These are phyloP conservation scores for Solanum peruvianum DNA, from an alignment of 257 asterid species.

Conservation along the genomic window DNA sequence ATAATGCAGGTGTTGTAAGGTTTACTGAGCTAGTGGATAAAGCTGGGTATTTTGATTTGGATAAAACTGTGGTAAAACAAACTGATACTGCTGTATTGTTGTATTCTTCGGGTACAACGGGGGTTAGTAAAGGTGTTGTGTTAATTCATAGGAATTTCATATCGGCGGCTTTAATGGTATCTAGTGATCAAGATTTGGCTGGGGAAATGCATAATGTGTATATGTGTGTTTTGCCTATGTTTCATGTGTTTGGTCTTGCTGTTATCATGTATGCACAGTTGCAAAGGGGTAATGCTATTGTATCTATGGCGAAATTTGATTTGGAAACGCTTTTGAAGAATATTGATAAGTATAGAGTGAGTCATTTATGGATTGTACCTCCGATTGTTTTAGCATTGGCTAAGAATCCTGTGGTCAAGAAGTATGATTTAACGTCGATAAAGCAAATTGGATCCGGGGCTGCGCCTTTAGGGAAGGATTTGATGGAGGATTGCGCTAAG, in stretches of 20 bases:
- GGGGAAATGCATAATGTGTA: conserved; percentile 49
- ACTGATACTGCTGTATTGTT: conserved; percentile 65
- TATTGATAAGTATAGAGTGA: conserved; percentile 50
- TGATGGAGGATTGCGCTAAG: conserved; percentile 92
- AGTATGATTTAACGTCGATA: conserved; percentile 52
- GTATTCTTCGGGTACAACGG: conserved; percentile 95
- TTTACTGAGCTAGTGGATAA: conserved; percentile 41
- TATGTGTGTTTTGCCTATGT: conserved; percentile 77
- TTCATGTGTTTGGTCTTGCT: conserved; percentile 80
- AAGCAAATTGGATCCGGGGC: conserved; percentile 84
- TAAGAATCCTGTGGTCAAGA: conserved; percentile 40
- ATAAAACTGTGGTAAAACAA: conserved; percentile 23
- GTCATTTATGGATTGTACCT: conserved; percentile 84
- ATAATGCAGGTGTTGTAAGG: background rate
- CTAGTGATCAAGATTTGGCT: conserved; percentile 52
- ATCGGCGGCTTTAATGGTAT: conserved; percentile 49
- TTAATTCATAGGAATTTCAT: conserved; percentile 74
- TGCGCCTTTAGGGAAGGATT: conserved; percentile 81
- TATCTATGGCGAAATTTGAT: conserved; percentile 64
- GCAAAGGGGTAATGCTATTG: conserved; percentile 70
- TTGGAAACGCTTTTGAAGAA: conserved; percentile 48
- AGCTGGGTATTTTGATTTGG: conserved; percentile 30
- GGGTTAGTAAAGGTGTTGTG: conserved; percentile 76
- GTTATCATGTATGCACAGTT: conserved; percentile 66
- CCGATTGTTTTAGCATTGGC: conserved; percentile 78